Conservation (phyloP, 2,329 filamentous ascomycete species). For the Cyphellophora attinorum region DNA sequence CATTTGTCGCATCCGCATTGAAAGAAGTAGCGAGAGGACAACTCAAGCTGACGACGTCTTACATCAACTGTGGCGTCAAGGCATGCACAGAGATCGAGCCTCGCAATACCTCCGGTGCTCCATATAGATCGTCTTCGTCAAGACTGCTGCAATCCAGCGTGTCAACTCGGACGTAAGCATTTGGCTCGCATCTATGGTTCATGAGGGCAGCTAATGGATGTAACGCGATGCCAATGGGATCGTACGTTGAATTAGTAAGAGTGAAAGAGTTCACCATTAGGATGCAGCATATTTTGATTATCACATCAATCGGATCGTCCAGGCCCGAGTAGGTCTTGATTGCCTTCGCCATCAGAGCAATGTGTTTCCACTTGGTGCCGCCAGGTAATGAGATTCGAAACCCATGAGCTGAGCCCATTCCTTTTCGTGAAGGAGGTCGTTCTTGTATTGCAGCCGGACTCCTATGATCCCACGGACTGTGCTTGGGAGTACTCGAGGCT, state of each 20-base stretch:
- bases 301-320: slow-evolving; percentile 30
- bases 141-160: too few relatives aligned
- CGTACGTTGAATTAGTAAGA: slow-evolving; percentile 44
- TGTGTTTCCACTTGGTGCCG: slow-evolving; percentile 36
- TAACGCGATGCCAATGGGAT: slow-evolving; percentile 50
- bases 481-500: slow-evolving; percentile 41
- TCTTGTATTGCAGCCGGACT: slow-evolving; percentile 37
- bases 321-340: slow-evolving; percentile 43
- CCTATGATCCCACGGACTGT: slow-evolving; percentile 47
- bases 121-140: slow-evolving; percentile 18
- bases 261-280: slow-evolving; percentile 48
- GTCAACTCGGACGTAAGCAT: slow-evolving; percentile 49
- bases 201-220: slow-evolving; percentile 45
- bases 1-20: slow-evolving; percentile 48
- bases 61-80: slow-evolving; percentile 47
- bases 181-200: slow-evolving; percentile 56
- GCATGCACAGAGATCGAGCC: slow-evolving; percentile 40
- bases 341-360: slow-evolving; percentile 44
- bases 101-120: slow-evolving; percentile 6
- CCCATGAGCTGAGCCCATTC: slow-evolving; percentile 28
- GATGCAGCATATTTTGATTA: slow-evolving; percentile 30
- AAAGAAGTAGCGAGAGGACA: slow-evolving; percentile 50
- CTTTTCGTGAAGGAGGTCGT: slow-evolving; percentile 27
- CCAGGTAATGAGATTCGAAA: slow-evolving; percentile 39
- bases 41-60: slow-evolving; percentile 39